Evolutionary conservation across 2,329 filamentous ascomycete species (phyloP).

Genomic region (Fonsecaea monophora): DNA sequence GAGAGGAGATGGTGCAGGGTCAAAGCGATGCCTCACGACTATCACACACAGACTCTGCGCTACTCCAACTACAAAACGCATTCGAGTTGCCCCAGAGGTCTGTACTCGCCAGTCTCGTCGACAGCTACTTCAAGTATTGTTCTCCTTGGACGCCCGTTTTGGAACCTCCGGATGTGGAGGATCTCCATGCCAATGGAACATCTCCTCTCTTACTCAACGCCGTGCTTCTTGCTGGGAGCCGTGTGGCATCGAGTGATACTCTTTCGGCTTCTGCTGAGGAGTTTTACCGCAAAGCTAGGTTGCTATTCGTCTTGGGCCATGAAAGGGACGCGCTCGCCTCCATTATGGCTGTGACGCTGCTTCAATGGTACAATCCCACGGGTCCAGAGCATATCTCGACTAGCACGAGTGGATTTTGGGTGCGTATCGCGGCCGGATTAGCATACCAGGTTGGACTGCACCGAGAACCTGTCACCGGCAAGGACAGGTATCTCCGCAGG

Average conservation of each 20-base stretch:
- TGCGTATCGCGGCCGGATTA: conserved; percentile 25
- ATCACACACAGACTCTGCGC: conserved; percentile 12
- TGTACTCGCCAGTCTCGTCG: conserved; percentile 22
- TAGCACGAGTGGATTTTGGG: conserved; percentile 31
- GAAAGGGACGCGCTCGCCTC: conserved; percentile 45
- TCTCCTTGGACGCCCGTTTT: conserved; percentile 26
- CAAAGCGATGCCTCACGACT: conserved; percentile 4
- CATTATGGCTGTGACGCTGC: conserved; percentile 43
- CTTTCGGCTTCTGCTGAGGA: conserved; percentile 10
- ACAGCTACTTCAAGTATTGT: conserved; percentile 24
- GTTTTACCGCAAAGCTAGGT: conserved; percentile 23
- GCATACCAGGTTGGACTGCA: conserved; percentile 34
- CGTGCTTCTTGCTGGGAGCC: conserved; percentile 23
- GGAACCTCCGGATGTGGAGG: conserved; percentile 13
- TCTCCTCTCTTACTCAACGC: conserved; percentile 25
- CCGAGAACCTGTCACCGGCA: conserved; percentile 18
- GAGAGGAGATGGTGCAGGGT: conserved; percentile 17
- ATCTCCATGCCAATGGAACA: neutral
- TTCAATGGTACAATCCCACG: conserved; percentile 33
- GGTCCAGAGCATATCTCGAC: conserved; percentile 33
- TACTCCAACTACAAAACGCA: conserved; percentile 20
- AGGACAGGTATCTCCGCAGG: conserved; percentile 25
- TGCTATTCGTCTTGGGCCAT: conserved; percentile 37
- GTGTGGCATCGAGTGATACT: conserved; percentile 16
- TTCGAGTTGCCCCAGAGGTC: conserved; percentile 24